Base-by-base conservation (phyloP, 164 flowering plant genomes). In the Hamamelis virginiana region DNA sequence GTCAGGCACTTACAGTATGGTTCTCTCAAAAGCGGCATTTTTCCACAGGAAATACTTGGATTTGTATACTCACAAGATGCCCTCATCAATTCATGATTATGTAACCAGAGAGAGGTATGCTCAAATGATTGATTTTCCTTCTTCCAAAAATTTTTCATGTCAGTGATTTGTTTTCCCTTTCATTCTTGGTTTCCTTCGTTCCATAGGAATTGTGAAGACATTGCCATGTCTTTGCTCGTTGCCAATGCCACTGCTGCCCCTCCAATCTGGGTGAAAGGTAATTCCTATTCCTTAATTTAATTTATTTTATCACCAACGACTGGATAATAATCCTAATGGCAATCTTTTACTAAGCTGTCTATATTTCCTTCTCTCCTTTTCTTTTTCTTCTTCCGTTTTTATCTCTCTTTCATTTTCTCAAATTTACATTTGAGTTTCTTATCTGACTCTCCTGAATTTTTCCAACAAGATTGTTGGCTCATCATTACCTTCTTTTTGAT, bases 1-100 rank as follows among this genome's bases (percentile, higher is more conserved):
- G 88, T 76, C 46, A 74, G 88, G 88, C 16, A 83, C 82, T 43
- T 85, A 85, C 72, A 82, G 88, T 59, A 81, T 85, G 86, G 81
- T 85, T 41, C 85, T 85, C 57, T 72, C 88, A 51, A 81, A 85
- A 73, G 86, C 85, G 56, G 80, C 85, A 16, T 82, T 85, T 68
- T 83, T 82, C 38, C 88, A 85, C 74, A 75, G 59, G 57, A 85
- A 76, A 65, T 85, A 85, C 76, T 77, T 85, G 75, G 79, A 81
- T 63, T 46, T 83, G 69, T 80, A 85, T 65, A 78, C 85, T 4
- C 53, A 75, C 62, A 25, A 60, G 56, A 82, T 84, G 85, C 78
- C 84, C 3, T 59, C 88, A 28, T 82, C 84, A 16, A 75, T 84
- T 60, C 78, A 59, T 50, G 81, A 84, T 63, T 82, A 84, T 74